Evolutionary conservation across 371 early-diverging fungal species (phyloP).

Genomic region (Choanephora cucurbitarum): DNA sequence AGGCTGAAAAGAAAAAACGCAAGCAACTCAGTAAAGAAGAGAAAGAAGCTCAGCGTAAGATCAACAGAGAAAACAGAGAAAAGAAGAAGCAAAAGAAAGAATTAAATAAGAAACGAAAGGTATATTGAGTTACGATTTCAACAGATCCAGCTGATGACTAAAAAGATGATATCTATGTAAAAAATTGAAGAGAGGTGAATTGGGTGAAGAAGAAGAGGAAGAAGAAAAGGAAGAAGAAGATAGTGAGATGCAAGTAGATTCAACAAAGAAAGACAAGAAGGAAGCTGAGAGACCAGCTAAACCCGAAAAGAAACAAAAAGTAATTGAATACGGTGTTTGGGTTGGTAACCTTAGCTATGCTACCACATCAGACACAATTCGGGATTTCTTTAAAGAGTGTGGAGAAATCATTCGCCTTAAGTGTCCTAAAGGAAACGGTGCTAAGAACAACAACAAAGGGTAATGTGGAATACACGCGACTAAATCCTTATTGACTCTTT

Average conservation of each 20-base stretch:
- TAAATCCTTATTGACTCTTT: no score
- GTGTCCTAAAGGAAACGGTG: slow-evolving; percentile 54
- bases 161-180: no score
- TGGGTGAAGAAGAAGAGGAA: slow-evolving; percentile 41
- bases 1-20: slow-evolving; percentile 26
- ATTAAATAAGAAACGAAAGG: slow-evolving; percentile 50
- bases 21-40: slow-evolving; percentile 34
- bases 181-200: slow-evolving; percentile 45
- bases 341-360: slow-evolving; percentile 73
- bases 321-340: slow-evolving; percentile 67
- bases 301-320: slow-evolving; percentile 41
- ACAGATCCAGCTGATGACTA: no score
- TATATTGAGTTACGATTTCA: slow-evolving; percentile 1
- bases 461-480: no score
- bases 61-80: slow-evolving; percentile 43
- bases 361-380: slow-evolving; percentile 56
- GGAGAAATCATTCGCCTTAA: slow-evolving; percentile 71
- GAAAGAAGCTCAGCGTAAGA: slow-evolving; percentile 42
- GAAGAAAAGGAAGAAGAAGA: slow-evolving; percentile 23
- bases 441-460: slow-evolving; percentile 55
- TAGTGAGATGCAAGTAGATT: slow-evolving; percentile 20
- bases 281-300: slow-evolving; percentile 37
- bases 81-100: slow-evolving; percentile 47
- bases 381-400: slow-evolving; percentile 59
- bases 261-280: slow-evolving; percentile 25